Evolutionary conservation across 164 flowering plant genomes (phyloP), one percentile per base, ranked within the genome.

Genomic region (Magnolia kwangsiensis): DNA sequence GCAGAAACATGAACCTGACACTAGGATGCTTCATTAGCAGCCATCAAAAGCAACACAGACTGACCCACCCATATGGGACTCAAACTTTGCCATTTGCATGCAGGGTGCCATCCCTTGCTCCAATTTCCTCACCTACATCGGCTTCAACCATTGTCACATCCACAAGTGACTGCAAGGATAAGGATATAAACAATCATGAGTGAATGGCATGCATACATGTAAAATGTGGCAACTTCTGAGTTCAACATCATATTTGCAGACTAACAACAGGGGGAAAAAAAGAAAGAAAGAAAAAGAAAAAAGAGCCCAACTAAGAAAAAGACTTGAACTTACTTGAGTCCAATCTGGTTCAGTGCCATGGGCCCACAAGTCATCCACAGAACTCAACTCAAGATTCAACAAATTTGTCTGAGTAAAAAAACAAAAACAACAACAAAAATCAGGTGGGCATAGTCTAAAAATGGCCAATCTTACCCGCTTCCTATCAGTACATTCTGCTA

Each of bases 141-240:
- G 76, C 66, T 71, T 92, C 94, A 23, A 74, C 37, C 84, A 76
- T 82, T n/a, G 80, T 75, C 31, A 83, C 63, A 72, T 88, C 89
- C 69, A 88, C 87, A 75, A 90, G 87, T 67, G 86, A 71, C 97
- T 92, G 87, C 80, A 76, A 72, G 51, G 20, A 67, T 27, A 21
- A 76, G 64, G 45, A 37, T 37, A 6, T 37, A 37, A 37, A 37
- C 45, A 3, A 37, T 6, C 45, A 3, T 37, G 45, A 37, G 45
- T 37, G 45, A 37, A 37, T 37, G 45, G 45, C 45, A 37, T 37
- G 6, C 6, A 37, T 37, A 37, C 45, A 37, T 37, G 45, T 37
- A 37, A 3, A 0, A 37, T 2, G 45, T 6, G 64, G 24, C 27
- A 37, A 76, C 65, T 64, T 67, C 65, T 73, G 19, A 21, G 10